These are phyloP conservation scores for Testicularia cyperi DNA, from an alignment of 1,284 basidiomycete genomes.

Conservation along the genomic window DNA sequence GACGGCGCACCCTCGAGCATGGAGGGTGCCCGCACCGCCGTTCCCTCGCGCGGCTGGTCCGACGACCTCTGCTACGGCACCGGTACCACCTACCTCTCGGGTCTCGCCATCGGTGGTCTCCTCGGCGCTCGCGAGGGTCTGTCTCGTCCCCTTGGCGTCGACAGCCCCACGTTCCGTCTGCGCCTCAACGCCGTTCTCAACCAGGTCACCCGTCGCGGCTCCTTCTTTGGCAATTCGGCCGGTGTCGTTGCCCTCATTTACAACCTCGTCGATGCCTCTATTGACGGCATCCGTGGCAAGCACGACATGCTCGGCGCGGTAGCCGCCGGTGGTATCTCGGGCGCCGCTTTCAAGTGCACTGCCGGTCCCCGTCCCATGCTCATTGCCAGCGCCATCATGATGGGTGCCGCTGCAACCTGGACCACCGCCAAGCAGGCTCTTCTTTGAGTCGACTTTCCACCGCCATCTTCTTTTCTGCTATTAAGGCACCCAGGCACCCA, in stretches of 20 bases:
- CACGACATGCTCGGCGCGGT: constrained; percentile 90
- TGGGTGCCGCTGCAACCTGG: constrained; percentile 84
- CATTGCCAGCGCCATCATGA: constrained; percentile 83
- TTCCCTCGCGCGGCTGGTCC: constrained; percentile 81
- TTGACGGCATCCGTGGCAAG: constrained; percentile 83
- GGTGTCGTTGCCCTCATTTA: constrained; percentile 95
- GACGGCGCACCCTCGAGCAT: constrained; percentile 53
- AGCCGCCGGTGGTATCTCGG: constrained; percentile 85
- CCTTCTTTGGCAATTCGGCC: constrained; percentile 96
- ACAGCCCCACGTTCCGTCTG: constrained; percentile 67
- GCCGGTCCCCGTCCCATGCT: constrained; percentile 87
- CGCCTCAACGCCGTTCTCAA: constrained; percentile 96
- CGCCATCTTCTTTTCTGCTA: too few species aligned
- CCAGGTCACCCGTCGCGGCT: constrained; percentile 91
- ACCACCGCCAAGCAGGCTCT: constrained; percentile 62
- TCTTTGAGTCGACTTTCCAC: too few species aligned
- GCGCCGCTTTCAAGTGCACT: constrained; percentile 89
- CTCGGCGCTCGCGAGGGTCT: constrained; percentile 97
- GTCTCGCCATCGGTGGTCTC: constrained; percentile 87
- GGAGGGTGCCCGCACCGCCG: constrained; percentile 56
- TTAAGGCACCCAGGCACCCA: too few species aligned
- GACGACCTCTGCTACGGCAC: constrained; percentile 99
- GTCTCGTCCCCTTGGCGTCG: constrained; percentile 71
- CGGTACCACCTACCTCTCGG: constrained; percentile 95
- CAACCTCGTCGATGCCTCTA: constrained; percentile 91